Base-by-base conservation (phyloP, 164 flowering plant genomes). In the Vitis cinerea region DNA sequence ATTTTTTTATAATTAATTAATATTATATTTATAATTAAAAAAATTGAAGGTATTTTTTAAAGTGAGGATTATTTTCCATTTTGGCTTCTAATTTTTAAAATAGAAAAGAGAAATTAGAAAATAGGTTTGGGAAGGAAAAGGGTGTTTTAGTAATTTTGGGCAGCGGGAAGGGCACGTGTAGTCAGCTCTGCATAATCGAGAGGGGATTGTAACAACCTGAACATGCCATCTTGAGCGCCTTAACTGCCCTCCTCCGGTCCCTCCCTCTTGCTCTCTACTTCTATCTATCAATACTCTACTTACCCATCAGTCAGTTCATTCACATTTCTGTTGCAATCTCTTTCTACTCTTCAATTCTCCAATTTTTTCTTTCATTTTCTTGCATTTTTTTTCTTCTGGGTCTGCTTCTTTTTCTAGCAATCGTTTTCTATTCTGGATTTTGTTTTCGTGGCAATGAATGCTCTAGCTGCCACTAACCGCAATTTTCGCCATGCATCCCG, bases 391-490 rank as follows among this genome's bases (percentile, higher is more conserved):
- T 14, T 4, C 1, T 23, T 10, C 58, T 2, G 17, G 47, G 61
- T 48, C 9, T 55, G 53, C 58, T 47, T 67, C 9, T 29, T 64
- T 23, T 16, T 44, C 17, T 2, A 1, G 44, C 17, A 31, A 17
- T 66, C 27, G 49, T 31, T 47, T 53, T 67, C 50, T 37, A 6
- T 37, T 37, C 44, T 37, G 44, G 44, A 0, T 37, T 37, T 37
- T 37, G 4, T 3, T 37, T 37, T 37, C 0, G 30, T 57, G 66
- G 63, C 67, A 52, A 90, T 90, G 96, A 90, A 88, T 66, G 87
- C 96, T 53, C 86, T 90, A 23, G 87, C 85, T 0, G 96, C 96
- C 1, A 88, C 96, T 5, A 90, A 74, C 71, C 82, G 96, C 1
- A 88, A 90, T 56, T 88, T 90, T 61, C 82, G 85, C 12, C 78